These are phyloP conservation scores for Trichoderma reesei DNA, from an alignment of 495 filamentous ascomycete genomes.

Conservation along the genomic window DNA sequence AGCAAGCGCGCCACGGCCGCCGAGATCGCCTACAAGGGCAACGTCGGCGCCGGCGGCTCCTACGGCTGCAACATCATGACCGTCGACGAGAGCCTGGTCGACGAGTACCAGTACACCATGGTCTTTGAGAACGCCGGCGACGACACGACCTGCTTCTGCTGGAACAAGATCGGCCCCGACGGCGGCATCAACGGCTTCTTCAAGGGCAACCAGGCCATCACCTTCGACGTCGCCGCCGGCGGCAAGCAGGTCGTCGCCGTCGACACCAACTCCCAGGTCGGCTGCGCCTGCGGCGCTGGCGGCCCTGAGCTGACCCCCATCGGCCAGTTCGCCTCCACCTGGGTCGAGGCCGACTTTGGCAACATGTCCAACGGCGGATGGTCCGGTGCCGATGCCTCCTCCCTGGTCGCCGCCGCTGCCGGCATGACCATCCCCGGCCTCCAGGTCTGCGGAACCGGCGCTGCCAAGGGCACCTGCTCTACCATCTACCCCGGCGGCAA, in stretches of 20 bases:
- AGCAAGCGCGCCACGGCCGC: slow-evolving; percentile 27
- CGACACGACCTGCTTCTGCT: slow-evolving; percentile 23
- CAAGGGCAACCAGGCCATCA: slow-evolving; percentile 19
- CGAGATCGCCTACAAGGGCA: slow-evolving; percentile 28
- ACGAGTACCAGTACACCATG: slow-evolving; percentile 27
- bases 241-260: slow-evolving; percentile 26
- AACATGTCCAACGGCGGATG: slow-evolving; percentile 27
- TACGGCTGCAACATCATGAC: slow-evolving; percentile 32
- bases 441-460: slow-evolving; percentile 16
- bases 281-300: slow-evolving; percentile 22
- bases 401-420: slow-evolving; percentile 24
- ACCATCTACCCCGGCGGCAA: slow-evolving; percentile 24
- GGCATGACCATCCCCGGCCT: slow-evolving; percentile 26
- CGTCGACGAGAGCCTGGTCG: slow-evolving; percentile 25
- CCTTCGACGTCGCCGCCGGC: slow-evolving; percentile 25
- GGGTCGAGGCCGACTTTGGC: slow-evolving; percentile 29
- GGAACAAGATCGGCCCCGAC: slow-evolving; percentile 30
- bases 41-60: slow-evolving; percentile 20
- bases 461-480: slow-evolving; percentile 21
- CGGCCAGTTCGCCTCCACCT: slow-evolving; percentile 25
- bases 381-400: slow-evolving; percentile 31
- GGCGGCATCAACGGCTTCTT: slow-evolving; percentile 25
- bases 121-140: slow-evolving; percentile 25
- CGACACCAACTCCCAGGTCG: slow-evolving; percentile 26
- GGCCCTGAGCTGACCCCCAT: slow-evolving; percentile 17